These are phyloP conservation scores for Spencermartinsiella ligniputridi DNA, from an alignment of 1,139 yeast genomes.

Conservation along the genomic window DNA sequence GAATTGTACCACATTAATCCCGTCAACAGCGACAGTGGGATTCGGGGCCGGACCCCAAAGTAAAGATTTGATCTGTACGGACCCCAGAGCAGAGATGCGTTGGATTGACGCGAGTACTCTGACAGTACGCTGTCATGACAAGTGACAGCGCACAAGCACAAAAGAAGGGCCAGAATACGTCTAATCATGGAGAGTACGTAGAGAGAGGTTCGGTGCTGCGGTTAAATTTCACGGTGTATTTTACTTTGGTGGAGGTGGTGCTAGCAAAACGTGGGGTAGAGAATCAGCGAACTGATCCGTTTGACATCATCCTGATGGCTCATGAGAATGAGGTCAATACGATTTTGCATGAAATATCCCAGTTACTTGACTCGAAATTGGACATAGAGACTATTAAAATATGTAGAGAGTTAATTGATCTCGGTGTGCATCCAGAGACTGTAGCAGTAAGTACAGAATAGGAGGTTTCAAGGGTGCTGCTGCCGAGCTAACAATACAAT, in stretches of 20 bases:
- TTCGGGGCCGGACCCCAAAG: conserved; percentile 72
- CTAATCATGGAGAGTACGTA: no score
- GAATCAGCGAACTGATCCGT: neutral
- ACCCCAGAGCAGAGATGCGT: conserved; percentile 71
- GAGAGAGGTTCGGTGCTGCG: no score
- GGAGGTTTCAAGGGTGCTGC: neutral
- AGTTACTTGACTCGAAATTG: conserved; percentile 29
- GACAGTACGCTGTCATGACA: conserved; percentile 14
- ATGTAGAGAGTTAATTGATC: conserved; percentile 26
- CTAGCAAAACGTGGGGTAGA: no score
- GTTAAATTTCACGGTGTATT: no score
- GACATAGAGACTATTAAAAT: conserved; percentile 23
- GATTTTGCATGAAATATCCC: conserved; percentile 26
- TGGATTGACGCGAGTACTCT: conserved; percentile 33
- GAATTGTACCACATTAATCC: conserved; percentile 90
- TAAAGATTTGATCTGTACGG: conserved; percentile 87
- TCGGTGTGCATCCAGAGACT: conserved; percentile 29
- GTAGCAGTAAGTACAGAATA: conserved; percentile 22
- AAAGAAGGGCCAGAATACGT: no score
- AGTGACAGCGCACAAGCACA: neutral
- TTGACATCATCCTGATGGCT: neutral
- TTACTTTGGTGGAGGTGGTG: no score
- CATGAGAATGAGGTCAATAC: neutral
- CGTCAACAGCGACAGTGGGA: conserved; percentile 69
- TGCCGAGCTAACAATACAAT: neutral